Evolutionary conservation across 306 rosid species (phyloP).

Genomic region (Sphenostylis stenocarpa): DNA sequence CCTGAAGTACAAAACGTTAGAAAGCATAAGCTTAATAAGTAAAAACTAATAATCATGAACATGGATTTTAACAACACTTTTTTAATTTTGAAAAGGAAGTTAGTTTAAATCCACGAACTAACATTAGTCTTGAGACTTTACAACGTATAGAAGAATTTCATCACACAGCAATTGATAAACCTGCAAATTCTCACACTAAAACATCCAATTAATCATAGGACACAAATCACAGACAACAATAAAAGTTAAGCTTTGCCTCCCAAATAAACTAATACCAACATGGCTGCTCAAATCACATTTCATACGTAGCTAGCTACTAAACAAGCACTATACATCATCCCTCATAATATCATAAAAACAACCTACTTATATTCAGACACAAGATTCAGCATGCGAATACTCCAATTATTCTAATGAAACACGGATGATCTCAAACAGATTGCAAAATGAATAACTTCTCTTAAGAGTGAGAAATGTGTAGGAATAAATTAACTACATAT

Average conservation of each 20-base stretch:
- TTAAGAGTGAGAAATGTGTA: not conserved
- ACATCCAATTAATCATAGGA: constrained; percentile 6
- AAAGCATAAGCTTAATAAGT: not conserved
- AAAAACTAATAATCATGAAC: not conserved
- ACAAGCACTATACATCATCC: not conserved
- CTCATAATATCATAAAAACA: not conserved
- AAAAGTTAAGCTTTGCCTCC: not conserved
- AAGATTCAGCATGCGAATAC: not conserved
- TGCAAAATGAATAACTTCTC: not conserved
- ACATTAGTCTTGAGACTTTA: not conserved
- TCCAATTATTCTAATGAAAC: not conserved
- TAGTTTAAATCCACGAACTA: not conserved
- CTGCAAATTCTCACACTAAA: constrained; percentile 35
- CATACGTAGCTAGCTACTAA: not conserved
- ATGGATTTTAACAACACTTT: not conserved
- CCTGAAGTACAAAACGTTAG: not conserved
- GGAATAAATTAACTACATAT: not conserved
- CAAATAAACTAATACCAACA: not conserved
- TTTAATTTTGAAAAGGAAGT: not conserved
- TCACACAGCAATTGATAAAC: constrained; percentile 27
- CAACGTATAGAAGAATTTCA: not conserved
- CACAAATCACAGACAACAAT: not conserved
- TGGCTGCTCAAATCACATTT: not conserved
- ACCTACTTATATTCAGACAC: not conserved
- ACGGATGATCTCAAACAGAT: constrained; percentile 1